A percentile compares a stretch with the other conserved stretches of the same genome.
phyloP scores from a whole-genome alignment of 495 filamentous ascomycete genomes.

The Talaromyces borbonicus region DNA sequence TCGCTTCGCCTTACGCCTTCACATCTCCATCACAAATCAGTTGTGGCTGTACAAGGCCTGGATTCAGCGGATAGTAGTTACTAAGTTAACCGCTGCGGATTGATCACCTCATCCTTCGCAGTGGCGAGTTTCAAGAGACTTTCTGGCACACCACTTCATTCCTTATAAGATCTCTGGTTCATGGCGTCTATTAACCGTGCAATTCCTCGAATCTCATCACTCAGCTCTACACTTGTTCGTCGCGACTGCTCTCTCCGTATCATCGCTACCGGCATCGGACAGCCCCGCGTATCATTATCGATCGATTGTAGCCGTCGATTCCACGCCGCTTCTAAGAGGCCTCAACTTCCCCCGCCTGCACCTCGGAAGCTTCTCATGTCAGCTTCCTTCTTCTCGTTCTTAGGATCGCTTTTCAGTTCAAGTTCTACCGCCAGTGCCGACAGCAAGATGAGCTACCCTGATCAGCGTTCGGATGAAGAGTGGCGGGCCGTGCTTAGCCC shows the following conservation, averaged over 20 bases:
- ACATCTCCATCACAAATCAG: too few relatives aligned
- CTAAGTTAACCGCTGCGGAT: too few relatives aligned
- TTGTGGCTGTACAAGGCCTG: too few relatives aligned
- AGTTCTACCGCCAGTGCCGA: conserved; percentile 31
- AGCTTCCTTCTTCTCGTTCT: conserved; percentile 66
- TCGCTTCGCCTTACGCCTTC: too few relatives aligned
- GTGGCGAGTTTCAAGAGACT: too few relatives aligned
- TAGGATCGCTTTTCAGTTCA: conserved; percentile 69
- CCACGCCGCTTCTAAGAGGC: conserved; percentile 3
- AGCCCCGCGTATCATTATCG: neutral
- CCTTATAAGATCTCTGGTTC: neutral
- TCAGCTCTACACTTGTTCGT: neutral
- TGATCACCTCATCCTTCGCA: too few relatives aligned
- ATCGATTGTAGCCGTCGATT: neutral
- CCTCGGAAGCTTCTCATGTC: conserved; percentile 34
- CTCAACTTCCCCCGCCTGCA: conserved; percentile 18
- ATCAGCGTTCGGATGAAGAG: conserved; percentile 69
- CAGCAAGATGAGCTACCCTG: conserved; percentile 65
- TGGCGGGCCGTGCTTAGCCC: conserved; percentile 78
- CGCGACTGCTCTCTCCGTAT: neutral
- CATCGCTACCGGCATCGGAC: neutral
- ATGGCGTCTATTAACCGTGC: neutral
- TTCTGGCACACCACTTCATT: neutral
- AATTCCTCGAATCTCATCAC: neutral
- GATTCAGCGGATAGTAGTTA: too few relatives aligned